Evolutionary conservation across 73 alveolate genomes (phyloP).

Genomic region (Strombidium stylifer): DNA sequence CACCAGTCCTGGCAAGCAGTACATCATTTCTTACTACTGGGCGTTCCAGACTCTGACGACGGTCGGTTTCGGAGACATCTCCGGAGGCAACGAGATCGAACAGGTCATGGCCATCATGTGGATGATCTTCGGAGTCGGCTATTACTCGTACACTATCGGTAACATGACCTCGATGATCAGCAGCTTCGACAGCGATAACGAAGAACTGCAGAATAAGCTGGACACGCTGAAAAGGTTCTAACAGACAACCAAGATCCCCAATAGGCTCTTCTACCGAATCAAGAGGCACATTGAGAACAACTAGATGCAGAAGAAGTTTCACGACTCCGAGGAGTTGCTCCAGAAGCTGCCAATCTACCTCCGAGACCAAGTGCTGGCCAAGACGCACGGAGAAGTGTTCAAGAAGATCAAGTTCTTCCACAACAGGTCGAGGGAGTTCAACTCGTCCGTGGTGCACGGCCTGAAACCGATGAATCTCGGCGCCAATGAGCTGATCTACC

Average conservation of each 20-base stretch:
- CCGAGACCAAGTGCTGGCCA: conserved; percentile 70
- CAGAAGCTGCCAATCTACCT: conserved; percentile 71
- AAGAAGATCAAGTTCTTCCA: conserved; percentile 61
- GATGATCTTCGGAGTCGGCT: conserved; percentile 83
- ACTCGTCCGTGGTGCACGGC: conserved; percentile 63
- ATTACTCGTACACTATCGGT: conserved; percentile 81
- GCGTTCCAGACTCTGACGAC: conserved; percentile 79
- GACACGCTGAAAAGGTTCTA: conserved; percentile 74
- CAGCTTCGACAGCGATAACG: conserved; percentile 37
- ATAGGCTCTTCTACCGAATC: conserved; percentile 40
- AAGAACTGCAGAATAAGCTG: conserved; percentile 47
- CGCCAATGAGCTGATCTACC: conserved; percentile 61
- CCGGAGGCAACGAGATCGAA: conserved; percentile 57
- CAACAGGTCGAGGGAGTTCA: conserved; percentile 62
- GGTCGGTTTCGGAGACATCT: conserved; percentile 85
- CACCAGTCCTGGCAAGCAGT: conserved; percentile 32
- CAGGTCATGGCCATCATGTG: conserved; percentile 54
- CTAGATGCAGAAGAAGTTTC: conserved; percentile 13
- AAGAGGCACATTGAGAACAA: conserved; percentile 61
- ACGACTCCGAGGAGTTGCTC: conserved; percentile 49
- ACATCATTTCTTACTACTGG: conserved; percentile 70
- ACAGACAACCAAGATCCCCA: conserved; percentile 66
- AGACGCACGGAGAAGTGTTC: conserved; percentile 77
- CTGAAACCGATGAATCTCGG: conserved; percentile 65
- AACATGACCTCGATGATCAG: conserved; percentile 60